Evolutionary conservation across 805 yeast species (phyloP).

Genomic region (Hanseniaspora osmophila): DNA sequence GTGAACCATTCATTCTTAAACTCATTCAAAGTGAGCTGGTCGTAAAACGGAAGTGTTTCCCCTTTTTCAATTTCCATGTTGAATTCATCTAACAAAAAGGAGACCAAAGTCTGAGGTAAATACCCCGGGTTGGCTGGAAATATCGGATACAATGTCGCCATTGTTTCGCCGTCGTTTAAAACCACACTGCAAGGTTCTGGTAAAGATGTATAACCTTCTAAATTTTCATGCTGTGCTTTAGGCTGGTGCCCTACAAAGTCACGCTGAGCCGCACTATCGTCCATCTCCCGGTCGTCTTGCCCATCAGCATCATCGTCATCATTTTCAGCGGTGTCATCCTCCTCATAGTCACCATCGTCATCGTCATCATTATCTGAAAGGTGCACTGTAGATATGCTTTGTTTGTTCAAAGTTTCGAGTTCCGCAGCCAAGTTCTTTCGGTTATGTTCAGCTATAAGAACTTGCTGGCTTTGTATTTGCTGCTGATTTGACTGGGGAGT

Average conservation of each 20-base stretch:
- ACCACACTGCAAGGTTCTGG: constrained; percentile 58
- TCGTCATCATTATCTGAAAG: constrained; percentile 3
- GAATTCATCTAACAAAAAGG: constrained; percentile 80
- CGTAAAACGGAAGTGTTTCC: constrained; percentile 76
- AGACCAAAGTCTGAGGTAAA: constrained; percentile 64
- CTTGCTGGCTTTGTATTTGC: neutral
- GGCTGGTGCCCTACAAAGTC: no score
- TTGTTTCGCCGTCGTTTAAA: constrained; percentile 76
- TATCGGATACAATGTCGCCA: constrained; percentile 86
- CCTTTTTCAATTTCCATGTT: constrained; percentile 87
- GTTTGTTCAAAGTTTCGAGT: neutral
- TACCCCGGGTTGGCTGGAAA: constrained; percentile 38
- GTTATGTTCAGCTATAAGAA: neutral
- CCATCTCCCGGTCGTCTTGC: constrained; percentile 2
- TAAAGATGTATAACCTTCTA: constrained; percentile 2
- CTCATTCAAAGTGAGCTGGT: constrained; percentile 57
- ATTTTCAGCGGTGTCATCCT: constrained; percentile 2
- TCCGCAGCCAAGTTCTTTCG: neutral
- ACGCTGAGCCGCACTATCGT: neutral
- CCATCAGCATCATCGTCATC: constrained; percentile 3
- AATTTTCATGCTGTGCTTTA: no score
- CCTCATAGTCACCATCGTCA: neutral
- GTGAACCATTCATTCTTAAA: constrained; percentile 80
- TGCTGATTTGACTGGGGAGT: neutral
- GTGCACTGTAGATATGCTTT: neutral